phyloP scores from a whole-genome alignment of 768 basidiomycete genomes.

The Mycena kentingensis region DNA sequence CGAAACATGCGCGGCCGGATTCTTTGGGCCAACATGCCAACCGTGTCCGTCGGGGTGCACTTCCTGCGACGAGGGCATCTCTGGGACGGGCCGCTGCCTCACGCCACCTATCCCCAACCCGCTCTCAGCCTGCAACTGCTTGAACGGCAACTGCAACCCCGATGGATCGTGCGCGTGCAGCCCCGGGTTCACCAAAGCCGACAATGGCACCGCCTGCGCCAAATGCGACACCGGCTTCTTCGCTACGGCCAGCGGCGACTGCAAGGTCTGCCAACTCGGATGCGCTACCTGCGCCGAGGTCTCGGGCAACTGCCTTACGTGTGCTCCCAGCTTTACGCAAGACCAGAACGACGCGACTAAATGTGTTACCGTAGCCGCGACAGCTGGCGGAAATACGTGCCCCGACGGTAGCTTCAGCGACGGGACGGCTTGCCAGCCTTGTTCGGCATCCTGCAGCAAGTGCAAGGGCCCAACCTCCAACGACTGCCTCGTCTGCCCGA shows the following conservation, averaged over 20 bases:
- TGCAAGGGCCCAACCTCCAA: slow-evolving; percentile 70
- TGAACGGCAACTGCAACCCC: slow-evolving; percentile 74
- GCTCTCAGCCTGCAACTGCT: slow-evolving; percentile 74
- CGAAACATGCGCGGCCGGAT: slow-evolving; percentile 72
- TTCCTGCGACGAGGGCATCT: slow-evolving; percentile 77
- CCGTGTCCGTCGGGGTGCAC: slow-evolving; percentile 70
- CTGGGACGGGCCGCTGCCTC: slow-evolving; percentile 76
- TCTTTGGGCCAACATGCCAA: slow-evolving; percentile 74
- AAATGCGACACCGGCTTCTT: slow-evolving; percentile 79
- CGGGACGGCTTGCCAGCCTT: slow-evolving; percentile 53
- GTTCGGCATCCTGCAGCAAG: slow-evolving; percentile 68
- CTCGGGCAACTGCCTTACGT: slow-evolving; percentile 71
- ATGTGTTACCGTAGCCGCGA: slow-evolving; percentile 59
- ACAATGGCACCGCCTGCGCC: slow-evolving; percentile 77
- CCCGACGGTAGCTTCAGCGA: slow-evolving; percentile 65
- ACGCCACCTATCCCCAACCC: slow-evolving; percentile 47
- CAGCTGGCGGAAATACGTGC: slow-evolving; percentile 56
- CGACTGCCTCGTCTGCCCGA: slow-evolving; percentile 69
- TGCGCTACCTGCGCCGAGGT: slow-evolving; percentile 70
- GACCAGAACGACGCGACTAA: slow-evolving; percentile 65
- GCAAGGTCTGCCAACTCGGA: slow-evolving; percentile 75
- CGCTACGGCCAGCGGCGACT: slow-evolving; percentile 66
- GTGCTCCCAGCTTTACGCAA: slow-evolving; percentile 70
- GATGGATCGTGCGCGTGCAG: slow-evolving; percentile 77
- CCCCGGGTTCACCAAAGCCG: slow-evolving; percentile 69